phyloP scores from a whole-genome alignment of 2,329 filamentous ascomycete species.

The Tolypocladium tropicale region DNA sequence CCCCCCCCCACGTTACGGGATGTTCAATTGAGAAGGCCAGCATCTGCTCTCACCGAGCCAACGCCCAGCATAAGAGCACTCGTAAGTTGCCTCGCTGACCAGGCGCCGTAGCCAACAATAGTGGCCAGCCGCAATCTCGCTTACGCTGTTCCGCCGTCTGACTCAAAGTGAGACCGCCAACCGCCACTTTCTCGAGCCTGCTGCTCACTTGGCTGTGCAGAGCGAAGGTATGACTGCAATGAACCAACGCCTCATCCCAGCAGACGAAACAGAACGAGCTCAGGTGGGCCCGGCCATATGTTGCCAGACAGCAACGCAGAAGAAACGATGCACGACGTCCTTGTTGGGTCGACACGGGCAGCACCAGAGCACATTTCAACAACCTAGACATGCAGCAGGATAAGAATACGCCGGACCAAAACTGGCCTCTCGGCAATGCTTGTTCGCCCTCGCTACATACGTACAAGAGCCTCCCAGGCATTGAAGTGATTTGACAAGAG shows the following conservation, averaged over 20 bases:
- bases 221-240: not conserved
- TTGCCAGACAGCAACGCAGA: not conserved
- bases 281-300: not conserved
- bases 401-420: constrained; percentile 22
- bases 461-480: constrained; percentile 15
- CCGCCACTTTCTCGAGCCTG: not conserved
- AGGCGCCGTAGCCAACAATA: not conserved
- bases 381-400: not conserved
- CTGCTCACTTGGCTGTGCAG: not conserved
- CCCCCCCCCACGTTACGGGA: no score
- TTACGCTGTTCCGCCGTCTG: not conserved
- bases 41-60: not conserved
- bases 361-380: not conserved
- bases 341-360: not conserved
- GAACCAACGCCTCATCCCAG: not conserved
- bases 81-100: not conserved
- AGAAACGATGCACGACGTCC: not conserved
- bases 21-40: no score
- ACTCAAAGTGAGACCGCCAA: not conserved
- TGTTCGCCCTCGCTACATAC: constrained; percentile 17
- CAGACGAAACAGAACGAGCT: not conserved
- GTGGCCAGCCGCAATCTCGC: not conserved
- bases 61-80: not conserved
- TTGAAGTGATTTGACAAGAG: constrained; percentile 17
- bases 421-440: constrained; percentile 26